Conservation (phyloP, 176 grass and related monocot species). For the bread wheat (Triticum aestivum) region DNA sequence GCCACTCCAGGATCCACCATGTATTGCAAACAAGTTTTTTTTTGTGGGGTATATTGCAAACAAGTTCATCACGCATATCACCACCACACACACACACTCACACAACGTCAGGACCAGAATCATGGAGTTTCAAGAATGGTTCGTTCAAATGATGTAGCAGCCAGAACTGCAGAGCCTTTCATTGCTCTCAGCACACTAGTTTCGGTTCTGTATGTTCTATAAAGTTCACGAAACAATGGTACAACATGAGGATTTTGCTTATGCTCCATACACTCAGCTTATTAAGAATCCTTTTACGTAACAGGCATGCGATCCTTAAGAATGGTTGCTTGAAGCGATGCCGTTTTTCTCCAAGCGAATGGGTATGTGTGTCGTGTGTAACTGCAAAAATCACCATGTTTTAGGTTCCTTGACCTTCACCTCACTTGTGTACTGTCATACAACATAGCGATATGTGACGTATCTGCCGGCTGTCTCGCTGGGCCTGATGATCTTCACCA, state of each 20-base stretch:
- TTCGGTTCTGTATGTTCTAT: constrained; percentile 24
- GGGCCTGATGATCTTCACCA: constrained; percentile 91
- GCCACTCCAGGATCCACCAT: no score
- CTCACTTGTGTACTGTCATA: constrained; percentile 36
- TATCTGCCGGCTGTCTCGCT: constrained; percentile 91
- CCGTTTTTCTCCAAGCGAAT: constrained; percentile 13
- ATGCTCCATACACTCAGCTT: constrained; percentile 9
- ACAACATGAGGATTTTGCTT: constrained; percentile 31
- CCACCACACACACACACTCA: neutral
- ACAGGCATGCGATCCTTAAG: neutral
- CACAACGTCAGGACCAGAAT: neutral
- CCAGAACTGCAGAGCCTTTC: neutral
- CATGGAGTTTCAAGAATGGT: neutral
- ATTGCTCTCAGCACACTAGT: neutral
- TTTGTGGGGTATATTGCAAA: no score
- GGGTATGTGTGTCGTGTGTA: constrained; percentile 9
- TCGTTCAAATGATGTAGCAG: neutral
- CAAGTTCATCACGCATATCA: neutral
- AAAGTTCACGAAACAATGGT: constrained; percentile 25
- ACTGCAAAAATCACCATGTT: constrained; percentile 29
- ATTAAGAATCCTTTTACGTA: constrained; percentile 17
- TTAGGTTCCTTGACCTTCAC: neutral
- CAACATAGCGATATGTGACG: constrained; percentile 80
- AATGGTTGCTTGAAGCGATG: neutral
- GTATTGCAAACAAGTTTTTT: neutral